A percentile compares a stretch with the other conserved stretches of the same genome.
These are phyloP conservation scores for Gnetum montanum DNA, from an alignment of 75 land plant species.

Conservation along the genomic window DNA sequence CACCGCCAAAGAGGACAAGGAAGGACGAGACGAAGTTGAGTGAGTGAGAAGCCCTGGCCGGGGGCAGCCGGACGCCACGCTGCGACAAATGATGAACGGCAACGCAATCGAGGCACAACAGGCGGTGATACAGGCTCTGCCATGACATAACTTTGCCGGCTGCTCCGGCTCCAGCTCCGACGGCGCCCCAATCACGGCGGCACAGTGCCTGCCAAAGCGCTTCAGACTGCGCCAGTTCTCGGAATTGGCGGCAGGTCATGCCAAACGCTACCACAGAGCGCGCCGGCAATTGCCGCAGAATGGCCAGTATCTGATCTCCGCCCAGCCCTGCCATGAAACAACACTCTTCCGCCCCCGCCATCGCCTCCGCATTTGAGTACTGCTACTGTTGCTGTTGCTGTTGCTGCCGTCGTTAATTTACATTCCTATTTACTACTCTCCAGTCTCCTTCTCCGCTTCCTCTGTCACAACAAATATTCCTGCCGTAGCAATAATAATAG, in stretches of 20 bases:
- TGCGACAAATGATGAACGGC: conserved; percentile 38
- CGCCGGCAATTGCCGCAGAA: conserved; percentile 56
- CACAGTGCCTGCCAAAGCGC: conserved; percentile 69
- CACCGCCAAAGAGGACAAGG: conserved; percentile 84
- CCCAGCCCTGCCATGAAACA: conserved; percentile 9
- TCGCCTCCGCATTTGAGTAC: neutral
- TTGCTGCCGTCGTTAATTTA: no score
- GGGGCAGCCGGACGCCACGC: conserved; percentile 29
- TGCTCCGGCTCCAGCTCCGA: conserved; percentile 30
- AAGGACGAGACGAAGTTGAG: conserved; percentile 49
- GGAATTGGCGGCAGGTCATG: conserved; percentile 65
- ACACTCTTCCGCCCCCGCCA: neutral
- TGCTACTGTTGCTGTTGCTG: no score
- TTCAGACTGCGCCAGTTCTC: conserved; percentile 36
- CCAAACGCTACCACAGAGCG: conserved; percentile 61
- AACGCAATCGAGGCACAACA: conserved; percentile 32
- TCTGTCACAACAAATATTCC: no score
- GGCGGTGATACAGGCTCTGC: conserved; percentile 56
- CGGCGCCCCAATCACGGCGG: conserved; percentile 61
- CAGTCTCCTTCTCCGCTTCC: no score
- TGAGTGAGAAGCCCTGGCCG: conserved; percentile 83
- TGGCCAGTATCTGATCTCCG: conserved; percentile 31
- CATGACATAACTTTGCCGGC: conserved; percentile 18
- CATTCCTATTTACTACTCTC: no score
- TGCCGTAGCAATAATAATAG: no score